These are phyloP conservation scores for Rosa persica DNA, from an alignment of 306 rosid species.

Conservation along the genomic window DNA sequence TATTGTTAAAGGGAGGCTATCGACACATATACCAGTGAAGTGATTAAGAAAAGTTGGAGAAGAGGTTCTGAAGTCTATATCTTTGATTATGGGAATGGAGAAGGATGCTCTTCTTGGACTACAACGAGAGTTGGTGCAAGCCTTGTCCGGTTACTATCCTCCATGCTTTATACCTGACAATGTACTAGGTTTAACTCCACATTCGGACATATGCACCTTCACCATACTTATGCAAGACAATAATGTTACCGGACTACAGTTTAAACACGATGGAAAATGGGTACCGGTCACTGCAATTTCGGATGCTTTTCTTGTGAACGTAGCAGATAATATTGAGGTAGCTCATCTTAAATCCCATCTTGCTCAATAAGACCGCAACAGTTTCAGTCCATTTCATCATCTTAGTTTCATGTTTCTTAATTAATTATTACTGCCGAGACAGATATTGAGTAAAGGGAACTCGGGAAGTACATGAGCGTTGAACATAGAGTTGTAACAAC, in stretches of 20 bases:
- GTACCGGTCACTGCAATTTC: conserved; percentile 28
- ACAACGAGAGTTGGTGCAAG: conserved; percentile 27
- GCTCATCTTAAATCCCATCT: not conserved
- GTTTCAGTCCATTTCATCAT: not conserved
- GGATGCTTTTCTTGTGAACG: conserved; percentile 39
- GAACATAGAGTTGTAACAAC: conserved; percentile 42
- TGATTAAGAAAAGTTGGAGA: conserved; percentile 26
- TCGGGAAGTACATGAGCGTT: conserved; percentile 41
- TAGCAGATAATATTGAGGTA: conserved; percentile 36
- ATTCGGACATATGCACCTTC: conserved; percentile 29
- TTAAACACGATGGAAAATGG: conserved; percentile 29
- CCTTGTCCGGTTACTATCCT: conserved; percentile 34
- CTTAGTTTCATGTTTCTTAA: not conserved
- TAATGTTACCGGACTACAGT: not conserved
- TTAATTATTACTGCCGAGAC: not conserved
- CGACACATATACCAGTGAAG: conserved; percentile 38
- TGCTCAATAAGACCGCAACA: not conserved
- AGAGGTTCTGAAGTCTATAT: conserved; percentile 27
- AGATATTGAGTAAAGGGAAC: conserved; percentile 46
- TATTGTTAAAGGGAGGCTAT: conserved; percentile 26
- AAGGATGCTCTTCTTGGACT: conserved; percentile 28
- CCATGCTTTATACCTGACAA: conserved; percentile 39
- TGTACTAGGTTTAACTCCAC: conserved; percentile 32
- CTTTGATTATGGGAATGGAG: conserved; percentile 34
- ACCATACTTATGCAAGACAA: conserved; percentile 7